Percentiles rank a stretch among this genome's conserved stretches.
Evolutionary conservation across 169 alveolate genomes (phyloP).

Genomic region (Plasmodium sp.): DNA sequence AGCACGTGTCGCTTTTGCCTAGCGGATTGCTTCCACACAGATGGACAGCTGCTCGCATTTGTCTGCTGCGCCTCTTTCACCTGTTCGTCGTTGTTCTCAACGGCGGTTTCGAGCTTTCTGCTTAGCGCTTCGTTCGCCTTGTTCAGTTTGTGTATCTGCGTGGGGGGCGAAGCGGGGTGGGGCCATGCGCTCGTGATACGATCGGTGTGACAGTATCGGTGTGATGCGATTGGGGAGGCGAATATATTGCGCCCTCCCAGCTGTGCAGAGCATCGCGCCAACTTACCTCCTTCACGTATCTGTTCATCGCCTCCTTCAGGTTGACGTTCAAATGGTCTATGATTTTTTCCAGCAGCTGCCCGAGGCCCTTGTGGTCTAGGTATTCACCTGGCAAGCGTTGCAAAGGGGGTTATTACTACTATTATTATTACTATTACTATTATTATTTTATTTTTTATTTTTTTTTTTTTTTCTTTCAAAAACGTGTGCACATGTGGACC

Average conservation of each 20-base stretch:
- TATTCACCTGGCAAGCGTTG: not conserved
- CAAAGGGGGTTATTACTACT: not conserved
- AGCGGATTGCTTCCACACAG: not conserved
- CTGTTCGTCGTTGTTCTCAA: constrained; percentile 67
- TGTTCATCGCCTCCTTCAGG: constrained; percentile 9
- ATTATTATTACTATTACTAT: too few species aligned
- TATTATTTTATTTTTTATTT: too few species aligned
- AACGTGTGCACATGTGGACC: not conserved
- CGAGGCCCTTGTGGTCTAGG: constrained; percentile 16
- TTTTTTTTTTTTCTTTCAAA: not conserved
- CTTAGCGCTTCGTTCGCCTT: constrained; percentile 12
- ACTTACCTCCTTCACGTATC: constrained; percentile 42
- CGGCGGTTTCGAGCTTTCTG: constrained; percentile 38
- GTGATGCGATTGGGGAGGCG: not conserved
- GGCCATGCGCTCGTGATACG: not conserved
- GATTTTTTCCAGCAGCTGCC: constrained; percentile 42
- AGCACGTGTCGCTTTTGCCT: not conserved
- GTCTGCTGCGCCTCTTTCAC: not conserved
- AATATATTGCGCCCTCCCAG: not conserved
- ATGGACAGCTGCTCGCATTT: not conserved
- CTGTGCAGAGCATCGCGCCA: not conserved
- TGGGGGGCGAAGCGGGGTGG: not conserved
- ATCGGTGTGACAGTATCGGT: not conserved
- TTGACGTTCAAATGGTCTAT: constrained; percentile 41
- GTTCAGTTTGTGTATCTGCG: constrained; percentile 21